These are phyloP conservation scores for Botrytis deweyae DNA, from an alignment of 2,329 filamentous ascomycete genomes.

Conservation along the genomic window DNA sequence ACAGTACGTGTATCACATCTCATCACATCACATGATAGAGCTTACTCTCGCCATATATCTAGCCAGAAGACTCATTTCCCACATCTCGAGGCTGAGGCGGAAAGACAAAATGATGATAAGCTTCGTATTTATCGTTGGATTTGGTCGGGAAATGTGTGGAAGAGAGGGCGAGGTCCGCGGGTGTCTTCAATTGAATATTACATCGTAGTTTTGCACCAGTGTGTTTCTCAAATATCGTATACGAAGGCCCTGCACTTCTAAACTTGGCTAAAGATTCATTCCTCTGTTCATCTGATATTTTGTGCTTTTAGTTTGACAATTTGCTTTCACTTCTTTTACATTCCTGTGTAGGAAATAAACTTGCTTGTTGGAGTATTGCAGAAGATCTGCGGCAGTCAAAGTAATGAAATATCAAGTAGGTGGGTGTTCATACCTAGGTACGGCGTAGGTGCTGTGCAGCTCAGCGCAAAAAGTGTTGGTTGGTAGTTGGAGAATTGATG, in stretches of 20 bases:
- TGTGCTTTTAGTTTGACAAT: background rate
- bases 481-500: background rate
- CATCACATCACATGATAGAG: slow-evolving; percentile 7
- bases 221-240: background rate
- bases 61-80: background rate
- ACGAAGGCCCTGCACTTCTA: background rate
- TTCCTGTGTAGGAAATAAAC: too few species aligned
- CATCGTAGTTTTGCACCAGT: background rate
- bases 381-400: background rate
- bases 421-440: background rate
- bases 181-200: background rate
- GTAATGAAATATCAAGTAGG: background rate
- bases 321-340: background rate
- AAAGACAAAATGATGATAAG: background rate
- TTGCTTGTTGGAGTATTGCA: background rate
- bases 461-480: background rate
- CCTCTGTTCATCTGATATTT: background rate
- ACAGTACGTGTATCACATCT: background rate
- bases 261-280: background rate
- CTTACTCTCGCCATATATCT: slow-evolving; percentile 3
- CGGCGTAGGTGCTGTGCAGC: background rate
- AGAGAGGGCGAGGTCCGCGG: background rate
- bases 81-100: background rate
- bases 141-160: background rate
- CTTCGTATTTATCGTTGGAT: background rate